A percentile compares a stretch with the other conserved stretches of the same genome.
phyloP scores from a whole-genome alignment of 306 rosid genomes.

The Sophora flavescens region DNA sequence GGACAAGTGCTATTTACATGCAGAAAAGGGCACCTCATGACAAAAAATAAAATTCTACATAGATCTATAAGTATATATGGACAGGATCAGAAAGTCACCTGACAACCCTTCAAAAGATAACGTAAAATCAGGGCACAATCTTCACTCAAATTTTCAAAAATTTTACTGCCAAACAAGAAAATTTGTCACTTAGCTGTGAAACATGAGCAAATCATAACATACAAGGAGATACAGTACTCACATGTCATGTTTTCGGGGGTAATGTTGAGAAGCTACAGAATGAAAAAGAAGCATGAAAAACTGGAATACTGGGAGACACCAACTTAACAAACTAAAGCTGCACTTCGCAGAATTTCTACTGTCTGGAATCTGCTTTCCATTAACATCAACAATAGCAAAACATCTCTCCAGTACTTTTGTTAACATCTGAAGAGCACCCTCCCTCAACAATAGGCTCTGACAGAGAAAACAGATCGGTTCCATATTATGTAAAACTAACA shows the following conservation, averaged over 20 bases:
- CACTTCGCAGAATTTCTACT: conserved; percentile 58
- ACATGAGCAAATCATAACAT: conserved; percentile 12
- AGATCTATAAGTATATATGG: conserved; percentile 27
- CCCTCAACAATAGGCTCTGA: conserved; percentile 76
- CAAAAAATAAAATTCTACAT: conserved; percentile 34
- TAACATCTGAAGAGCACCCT: conserved; percentile 66
- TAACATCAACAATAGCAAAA: conserved; percentile 60
- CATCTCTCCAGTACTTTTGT: conserved; percentile 70
- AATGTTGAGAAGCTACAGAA: conserved; percentile 56
- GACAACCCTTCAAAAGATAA: conserved; percentile 71
- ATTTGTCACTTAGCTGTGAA: conserved; percentile 32
- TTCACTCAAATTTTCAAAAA: conserved; percentile 61
- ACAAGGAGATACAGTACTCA: conserved; percentile 57
- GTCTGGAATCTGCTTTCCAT: conserved; percentile 61
- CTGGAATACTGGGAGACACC: conserved; percentile 89
- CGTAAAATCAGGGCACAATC: conserved; percentile 64
- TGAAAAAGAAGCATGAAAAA: conserved; percentile 66
- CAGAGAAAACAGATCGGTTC: conserved; percentile 31
- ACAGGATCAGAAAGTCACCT: conserved; percentile 67
- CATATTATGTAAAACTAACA: conserved; percentile 20
- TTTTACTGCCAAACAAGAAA: conserved; percentile 58
- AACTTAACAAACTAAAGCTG: conserved; percentile 57
- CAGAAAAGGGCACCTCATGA: conserved; percentile 35
- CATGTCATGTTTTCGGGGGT: conserved; percentile 59
- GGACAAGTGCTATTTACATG: conserved; percentile 1